Base-by-base conservation (phyloP, 2,329 filamentous ascomycete genomes). In the Aspergillus transmontanensis region DNA sequence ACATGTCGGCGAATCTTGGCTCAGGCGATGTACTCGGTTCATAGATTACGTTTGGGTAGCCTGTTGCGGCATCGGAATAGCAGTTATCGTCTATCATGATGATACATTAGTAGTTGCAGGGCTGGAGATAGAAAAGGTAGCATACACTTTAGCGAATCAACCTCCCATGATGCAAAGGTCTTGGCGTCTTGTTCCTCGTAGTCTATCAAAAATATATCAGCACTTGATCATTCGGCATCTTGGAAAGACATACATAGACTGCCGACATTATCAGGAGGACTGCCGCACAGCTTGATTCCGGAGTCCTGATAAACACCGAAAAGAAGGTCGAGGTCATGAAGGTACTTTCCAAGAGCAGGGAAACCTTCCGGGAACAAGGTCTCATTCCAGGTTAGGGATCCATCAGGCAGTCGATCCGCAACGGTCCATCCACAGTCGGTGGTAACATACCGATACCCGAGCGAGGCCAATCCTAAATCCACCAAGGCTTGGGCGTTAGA, bases 401-500 rank as follows among this genome's bases (percentile, higher is more conserved):
- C 77, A 63, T 80, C 75, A 4, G 71, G 48, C 14, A 72, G 68
- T 21, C 80, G 73, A 39, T 79, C 68, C 3, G 72, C 63, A 4
- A 77, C 72, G 6, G 75, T 80, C 87, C 86, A 89, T 0, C 87
- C 86, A 59, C 86, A 89, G 67, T 89, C 87, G 0, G 82, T 80
- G 0, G 84, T 86, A 36, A 88, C 83, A 60, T 83, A 82, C 1
- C 76, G 79, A 68, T 89, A 89, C 6, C 87, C 86, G 0, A 84
- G 74, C 3, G 81, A 77, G 0, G 79, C 78, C 0, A 88, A 78
- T 0, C 84, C 85, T 0, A 84, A 75, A 50, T 84, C 80, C 0
- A 86, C 78, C 0, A 89, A 72, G 0, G 84, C 86, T 48, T 85
- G 75, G 0, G 85, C 84, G 61, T 85, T 87, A 3, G 77, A 73